These are phyloP conservation scores for Thelonectria blattea DNA, from an alignment of 2,329 filamentous ascomycete genomes.

Conservation along the genomic window DNA sequence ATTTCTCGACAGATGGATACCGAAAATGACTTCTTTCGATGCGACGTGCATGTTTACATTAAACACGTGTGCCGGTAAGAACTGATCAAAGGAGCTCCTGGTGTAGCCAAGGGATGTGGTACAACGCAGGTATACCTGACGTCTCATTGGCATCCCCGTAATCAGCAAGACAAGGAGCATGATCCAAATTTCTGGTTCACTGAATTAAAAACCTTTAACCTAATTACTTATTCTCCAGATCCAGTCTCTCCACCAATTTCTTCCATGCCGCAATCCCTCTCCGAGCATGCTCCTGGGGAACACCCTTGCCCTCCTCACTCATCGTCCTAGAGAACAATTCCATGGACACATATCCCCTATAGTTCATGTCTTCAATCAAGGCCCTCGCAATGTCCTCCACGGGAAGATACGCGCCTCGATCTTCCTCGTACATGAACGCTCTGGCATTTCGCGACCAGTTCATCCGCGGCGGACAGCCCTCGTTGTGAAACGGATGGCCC, in stretches of 20 bases:
- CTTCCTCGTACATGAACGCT: slow-evolving; percentile 54
- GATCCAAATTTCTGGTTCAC: background rate
- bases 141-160: background rate
- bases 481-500: slow-evolving; percentile 42
- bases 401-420: slow-evolving; percentile 56
- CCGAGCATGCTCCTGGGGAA: slow-evolving; percentile 10
- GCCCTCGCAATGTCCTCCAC: slow-evolving; percentile 63
- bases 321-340: slow-evolving; percentile 62
- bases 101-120: too few relatives aligned
- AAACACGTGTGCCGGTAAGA: too few relatives aligned
- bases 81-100: too few relatives aligned
- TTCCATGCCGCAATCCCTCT: slow-evolving; percentile 18
- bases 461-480: slow-evolving; percentile 58
- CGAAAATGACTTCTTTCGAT: background rate
- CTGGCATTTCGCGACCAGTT: slow-evolving; percentile 76
- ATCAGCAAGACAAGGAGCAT: too few relatives aligned
- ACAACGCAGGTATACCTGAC: too few relatives aligned
- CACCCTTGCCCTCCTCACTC: slow-evolving; percentile 19
- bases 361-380: slow-evolving; percentile 67
- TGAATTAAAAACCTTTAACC: background rate
- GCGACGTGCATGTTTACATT: too few relatives aligned
- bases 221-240: slow-evolving; percentile 1
- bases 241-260: slow-evolving; percentile 11
- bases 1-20: background rate
- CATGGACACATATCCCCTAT: slow-evolving; percentile 70